Base-by-base conservation (phyloP, 441 rosid species). In the Hura crepitans region DNA sequence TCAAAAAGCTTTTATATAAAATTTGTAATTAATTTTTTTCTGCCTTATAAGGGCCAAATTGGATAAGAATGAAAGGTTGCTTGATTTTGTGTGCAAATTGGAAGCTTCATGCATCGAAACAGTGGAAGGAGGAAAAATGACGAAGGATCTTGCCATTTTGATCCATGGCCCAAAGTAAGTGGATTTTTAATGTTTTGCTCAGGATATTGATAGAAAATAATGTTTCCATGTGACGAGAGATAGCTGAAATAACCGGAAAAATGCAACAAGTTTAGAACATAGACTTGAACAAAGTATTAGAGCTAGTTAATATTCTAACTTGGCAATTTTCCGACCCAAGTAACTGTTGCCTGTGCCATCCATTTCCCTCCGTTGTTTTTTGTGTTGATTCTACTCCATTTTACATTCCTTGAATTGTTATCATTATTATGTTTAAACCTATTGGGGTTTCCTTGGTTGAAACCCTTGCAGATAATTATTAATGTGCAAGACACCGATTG, bases 111-210 rank as follows among this genome's bases (percentile, higher is more conserved):
- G 99, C 81, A 68, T 90, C 13, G 94, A 80, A 78, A 83, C 92
- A 11, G 96, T 91, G 59, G 99, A 94, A 78, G 76, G 85, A 27
- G 97, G 97, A 63, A 87, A 87, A 84, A 91, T 91, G 97, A 94
- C 99, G 30, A 94, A 94, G 84, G 99, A 94, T 83, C 97, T 94
- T 74, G 90, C 97, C 67, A 74, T 94, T 75, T 78, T 94, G 73
- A 69, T 79, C 70, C 97, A 90, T 49, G 96, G 96, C 70, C 83
- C 90, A 60, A 90, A 83, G 99, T 94, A 82, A 79, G 89, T 77
- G 30, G 25, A 14, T 55, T 23, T 9, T 18, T 17, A 54, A 15
- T 22, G 42, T 33, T 20, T 9, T 30, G 7, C 5, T 69, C 33
- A 13, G 30, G 39, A 68, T 37, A 22, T 27, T 33, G 3, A 8